Evolutionary conservation across 352 stramenopile species (phyloP).

Genomic region (Phytophthora pini): DNA sequence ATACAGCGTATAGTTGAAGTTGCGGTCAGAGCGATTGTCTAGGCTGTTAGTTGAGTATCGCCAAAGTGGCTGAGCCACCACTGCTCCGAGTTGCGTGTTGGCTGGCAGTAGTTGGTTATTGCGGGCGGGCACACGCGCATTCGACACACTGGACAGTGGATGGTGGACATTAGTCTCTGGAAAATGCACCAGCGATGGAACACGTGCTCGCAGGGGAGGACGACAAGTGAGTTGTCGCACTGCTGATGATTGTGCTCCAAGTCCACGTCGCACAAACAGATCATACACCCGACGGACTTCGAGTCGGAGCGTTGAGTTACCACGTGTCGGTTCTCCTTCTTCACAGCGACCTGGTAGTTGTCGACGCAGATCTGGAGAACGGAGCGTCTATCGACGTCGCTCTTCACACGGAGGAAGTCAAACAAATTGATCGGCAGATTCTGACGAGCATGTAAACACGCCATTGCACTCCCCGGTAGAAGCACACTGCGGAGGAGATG

Average conservation of each 20-base stretch:
- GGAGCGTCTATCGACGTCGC: constrained; percentile 51
- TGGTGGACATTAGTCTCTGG: constrained; percentile 68
- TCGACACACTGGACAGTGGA: constrained; percentile 68
- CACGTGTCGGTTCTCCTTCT: not conserved
- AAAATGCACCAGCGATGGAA: constrained; percentile 75
- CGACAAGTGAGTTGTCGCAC: constrained; percentile 9
- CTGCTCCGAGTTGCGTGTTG: constrained; percentile 29
- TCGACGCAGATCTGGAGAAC: constrained; percentile 48
- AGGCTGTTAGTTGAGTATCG: too few relatives aligned
- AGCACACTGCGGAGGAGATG: constrained; percentile 62
- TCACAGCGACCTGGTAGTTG: not conserved
- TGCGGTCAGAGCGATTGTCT: too few relatives aligned
- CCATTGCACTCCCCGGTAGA: constrained; percentile 65
- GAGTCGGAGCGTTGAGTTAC: not conserved
- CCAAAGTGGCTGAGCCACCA: constrained; percentile 51
- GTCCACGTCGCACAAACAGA: not conserved
- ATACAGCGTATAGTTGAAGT: too few relatives aligned
- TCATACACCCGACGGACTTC: not conserved
- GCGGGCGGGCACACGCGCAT: constrained; percentile 43
- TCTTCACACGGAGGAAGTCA: constrained; percentile 52
- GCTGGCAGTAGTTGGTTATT: constrained; percentile 56
- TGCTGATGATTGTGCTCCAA: not conserved
- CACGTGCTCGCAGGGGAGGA: constrained; percentile 58
- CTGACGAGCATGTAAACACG: constrained; percentile 51
- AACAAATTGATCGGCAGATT: constrained; percentile 51